A percentile compares a stretch with the other conserved stretches of the same genome.
These are phyloP conservation scores for Trichoderma reesei DNA, from an alignment of 495 filamentous ascomycete genomes.

Conservation along the genomic window DNA sequence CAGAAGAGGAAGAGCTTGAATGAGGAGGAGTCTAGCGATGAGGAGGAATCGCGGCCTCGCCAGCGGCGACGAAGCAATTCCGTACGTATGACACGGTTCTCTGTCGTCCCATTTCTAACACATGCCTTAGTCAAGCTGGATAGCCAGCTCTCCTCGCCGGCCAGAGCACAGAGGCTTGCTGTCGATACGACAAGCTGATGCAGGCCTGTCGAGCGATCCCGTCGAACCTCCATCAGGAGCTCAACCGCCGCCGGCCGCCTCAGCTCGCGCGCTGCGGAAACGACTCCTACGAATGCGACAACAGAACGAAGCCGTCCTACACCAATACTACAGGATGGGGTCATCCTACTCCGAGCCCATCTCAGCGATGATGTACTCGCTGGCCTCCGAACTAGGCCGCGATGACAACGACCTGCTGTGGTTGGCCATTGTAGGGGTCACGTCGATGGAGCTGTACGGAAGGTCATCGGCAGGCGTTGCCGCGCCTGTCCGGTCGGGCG, in stretches of 20 bases:
- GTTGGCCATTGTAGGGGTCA: slow-evolving; percentile 86
- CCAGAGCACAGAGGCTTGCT: slow-evolving; percentile 40
- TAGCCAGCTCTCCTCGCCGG: slow-evolving; percentile 40
- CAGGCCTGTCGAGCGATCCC: slow-evolving; percentile 29
- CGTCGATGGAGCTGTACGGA: slow-evolving; percentile 84
- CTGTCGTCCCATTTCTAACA: neutral
- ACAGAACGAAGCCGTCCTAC: slow-evolving; percentile 63
- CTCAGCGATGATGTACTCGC: slow-evolving; percentile 83
- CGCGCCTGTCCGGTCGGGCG: slow-evolving; percentile 48
- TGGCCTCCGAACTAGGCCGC: slow-evolving; percentile 87
- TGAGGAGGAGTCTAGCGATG: slow-evolving; percentile 58
- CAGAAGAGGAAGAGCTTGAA: slow-evolving; percentile 78
- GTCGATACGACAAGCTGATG: slow-evolving; percentile 31
- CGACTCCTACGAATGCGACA: slow-evolving; percentile 62
- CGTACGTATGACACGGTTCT: slow-evolving; percentile 37
- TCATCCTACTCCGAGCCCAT: slow-evolving; percentile 92
- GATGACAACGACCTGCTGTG: slow-evolving; percentile 96
- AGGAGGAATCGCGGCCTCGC: slow-evolving; percentile 53
- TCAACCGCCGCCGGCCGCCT: slow-evolving; percentile 51
- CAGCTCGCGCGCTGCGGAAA: slow-evolving; percentile 57
- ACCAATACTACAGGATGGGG: slow-evolving; percentile 74
- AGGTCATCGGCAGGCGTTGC: slow-evolving; percentile 71
- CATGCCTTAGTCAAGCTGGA: slow-evolving; percentile 45
- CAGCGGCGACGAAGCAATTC: slow-evolving; percentile 82
- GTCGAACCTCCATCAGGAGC: slow-evolving; percentile 44